Base-by-base conservation (phyloP, 306 rosid species). In the Quercus dentata region DNA sequence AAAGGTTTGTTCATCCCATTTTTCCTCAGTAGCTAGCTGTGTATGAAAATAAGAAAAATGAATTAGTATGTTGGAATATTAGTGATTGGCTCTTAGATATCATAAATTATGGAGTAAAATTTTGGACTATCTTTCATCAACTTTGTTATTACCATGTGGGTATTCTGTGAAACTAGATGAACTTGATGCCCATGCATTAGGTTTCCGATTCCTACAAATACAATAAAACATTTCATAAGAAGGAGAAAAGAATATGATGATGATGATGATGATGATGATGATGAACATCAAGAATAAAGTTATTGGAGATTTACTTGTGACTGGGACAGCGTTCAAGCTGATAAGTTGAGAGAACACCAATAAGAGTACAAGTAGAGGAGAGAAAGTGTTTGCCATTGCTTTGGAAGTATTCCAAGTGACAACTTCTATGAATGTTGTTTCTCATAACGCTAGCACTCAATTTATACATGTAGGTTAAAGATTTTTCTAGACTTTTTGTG, bases 251-350 rank as follows among this genome's bases (percentile, higher is more conserved):
- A 33, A 58, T 52, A 64, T 65, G 30, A 75, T 5, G 65, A 73
- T 58, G 67, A 51, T 25, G 27, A 25, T 25, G 27, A 25, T 25
- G 27, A 25, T 28, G 31, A 55, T 67, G 35, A 18, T 44, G 27
- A 64, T 23, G 21, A 31, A 76, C 71, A 83, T 25, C 19, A 76
- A 67, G 74, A 78, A 49, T 69, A 76, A 23, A 67, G 56, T 25
- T 49, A 18, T 17, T 25, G 11, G 41, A 33, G 80, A 72, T 33
- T 85, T 90, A 92, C 95, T 91, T 86, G 97, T 85, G 70, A 84
- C 77, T 44, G 98, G 99, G 82, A 90, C 87, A 75, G 94, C 97
- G 76, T 86, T 86, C 59, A 86, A 84, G 88, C 75, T 77, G 25
- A 83, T 19, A 41, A 91, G 90, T 76, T 80, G 86, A 78, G 86